Evolutionary conservation across 2,329 filamentous ascomycete genomes (phyloP), one percentile per base, ranked within the genome.

Genomic region (Penicillium thymicola): DNA sequence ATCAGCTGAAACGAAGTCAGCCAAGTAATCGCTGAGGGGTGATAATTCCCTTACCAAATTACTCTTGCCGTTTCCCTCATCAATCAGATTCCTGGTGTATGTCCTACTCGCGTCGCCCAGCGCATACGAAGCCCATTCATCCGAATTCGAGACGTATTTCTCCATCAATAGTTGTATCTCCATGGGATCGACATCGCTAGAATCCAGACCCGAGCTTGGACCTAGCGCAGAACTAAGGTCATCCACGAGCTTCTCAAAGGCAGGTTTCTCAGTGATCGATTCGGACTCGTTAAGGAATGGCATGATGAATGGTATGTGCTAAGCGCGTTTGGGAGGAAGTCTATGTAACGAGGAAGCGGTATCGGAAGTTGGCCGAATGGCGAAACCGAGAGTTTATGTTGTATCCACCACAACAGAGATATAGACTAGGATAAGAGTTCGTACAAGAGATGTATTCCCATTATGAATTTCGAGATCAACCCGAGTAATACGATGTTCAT

Each of bases 71-170:
- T 96, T 96, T 3, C 92, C 90, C 70, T 92, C 88, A 68, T 96
- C 90, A 43, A 97, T 91, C 4, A 96, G 82, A 70, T 96, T 96
- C 54, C 92, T 80, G 13, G 92, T 96, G 73, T 96, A 97, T 1
- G 83, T 82, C 66, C 86, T 81, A 61, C 80, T 85, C 18, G 76
- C 65, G 67, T 96, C 88, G n/a, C 82, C 82, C 65, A 93, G 82
- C 28, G 89, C 89, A 75, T 90, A 96, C 60, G 79, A 81, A 51
- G 77, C 70, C 92, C 92, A 97, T 54, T 92, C 87, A 27, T 78
- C 73, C 54, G 87, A 80, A 38, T 84, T 77, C 45, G 89, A 90
- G 49, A 81, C 72, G 74, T 97, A 96, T 28, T 82, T 76, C 55
- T 84, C 76, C 90, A 97, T 95, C 61, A 93, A 74, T 27, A 78